phyloP scores from a whole-genome alignment of 148 eudicot genomes.

The Cornus suecica region DNA sequence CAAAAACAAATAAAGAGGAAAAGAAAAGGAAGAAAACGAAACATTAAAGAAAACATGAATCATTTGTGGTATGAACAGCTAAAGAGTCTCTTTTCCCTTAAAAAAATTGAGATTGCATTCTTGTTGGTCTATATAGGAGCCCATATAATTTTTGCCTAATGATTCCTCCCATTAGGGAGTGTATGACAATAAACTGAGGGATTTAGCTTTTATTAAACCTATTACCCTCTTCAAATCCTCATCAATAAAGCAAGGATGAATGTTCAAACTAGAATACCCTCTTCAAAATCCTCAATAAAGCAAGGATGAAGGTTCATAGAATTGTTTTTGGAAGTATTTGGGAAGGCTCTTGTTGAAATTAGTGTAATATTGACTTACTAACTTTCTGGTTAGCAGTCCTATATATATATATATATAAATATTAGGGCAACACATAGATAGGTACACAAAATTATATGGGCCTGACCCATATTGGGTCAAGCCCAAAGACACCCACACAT shows the following conservation, averaged over 20 bases:
- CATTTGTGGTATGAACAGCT: not conserved
- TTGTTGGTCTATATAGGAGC: not conserved
- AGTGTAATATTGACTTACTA: too few species aligned
- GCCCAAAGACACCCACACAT: too few species aligned
- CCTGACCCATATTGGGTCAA: too few species aligned
- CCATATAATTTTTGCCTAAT: not conserved
- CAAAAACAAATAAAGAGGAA: too few species aligned
- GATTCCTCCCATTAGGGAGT: not conserved
- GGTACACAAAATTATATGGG: too few species aligned
- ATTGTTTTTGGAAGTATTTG: not conserved
- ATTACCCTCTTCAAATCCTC: not conserved
- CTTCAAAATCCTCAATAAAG: not conserved
- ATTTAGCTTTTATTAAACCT: not conserved
- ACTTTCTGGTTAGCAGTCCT: too few species aligned
- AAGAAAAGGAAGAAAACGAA: not conserved
- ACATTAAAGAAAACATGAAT: not conserved
- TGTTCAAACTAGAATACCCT: not conserved
- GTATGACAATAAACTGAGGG: not conserved
- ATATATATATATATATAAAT: too few species aligned
- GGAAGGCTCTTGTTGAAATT: not conserved
- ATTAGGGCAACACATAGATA: too few species aligned
- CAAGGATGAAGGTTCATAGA: not conserved
- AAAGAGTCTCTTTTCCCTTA: too few species aligned
- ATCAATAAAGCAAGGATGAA: not conserved
- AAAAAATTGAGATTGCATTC: not conserved